Evolutionary conservation across 1,284 basidiomycete species (phyloP), one percentile per base, ranked within the genome.

Genomic region (Hypsizygus ulmarius): DNA sequence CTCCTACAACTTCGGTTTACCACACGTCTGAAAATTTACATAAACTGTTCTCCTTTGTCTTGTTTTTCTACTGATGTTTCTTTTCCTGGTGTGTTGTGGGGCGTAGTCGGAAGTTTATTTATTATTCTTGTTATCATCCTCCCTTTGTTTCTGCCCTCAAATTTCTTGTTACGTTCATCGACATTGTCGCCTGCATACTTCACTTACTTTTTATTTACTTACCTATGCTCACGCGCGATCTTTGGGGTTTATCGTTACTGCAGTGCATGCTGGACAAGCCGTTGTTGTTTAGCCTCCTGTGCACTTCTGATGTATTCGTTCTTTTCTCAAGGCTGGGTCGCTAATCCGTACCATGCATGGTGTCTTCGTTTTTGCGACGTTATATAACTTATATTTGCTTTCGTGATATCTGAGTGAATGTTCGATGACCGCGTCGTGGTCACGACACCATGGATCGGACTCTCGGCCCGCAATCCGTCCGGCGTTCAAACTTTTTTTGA

Each of bases 191-290:
- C 19, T 36, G 38, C 39, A 35, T 29, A 30, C 15, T 46, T 35
- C 19, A 19, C 39, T 43, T 38, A 18, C 4, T 30, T 16, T 28
- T 34, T 16, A 27, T 25, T 35, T 4, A 42, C 16, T 30, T 36
- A 19, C 21, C 21, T 25, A 25, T 25, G 21, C 7, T 25, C 21
- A 25, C 4, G 21, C 21, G 21, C 21, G 21, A 7, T 18, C 27
- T 34, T 29, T 39, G 45, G 52, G 42, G 49, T 54, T 54, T 25
- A 3, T 25, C 50, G 51, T 30, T 56, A 55, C 44, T 30, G 47
- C 46, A 50, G 48, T 38, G 55, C 55, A 52, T 54, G 55, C 52
- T 51, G 52, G 55, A 36, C 55, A 54, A 37, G 52, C 52, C 39
- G 29, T 21, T 47, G 35, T 42, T 50, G 47, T 55, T 41, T 37